Evolutionary conservation across 768 basidiomycete species (phyloP).

Genomic region (Phylloporus sp.): DNA sequence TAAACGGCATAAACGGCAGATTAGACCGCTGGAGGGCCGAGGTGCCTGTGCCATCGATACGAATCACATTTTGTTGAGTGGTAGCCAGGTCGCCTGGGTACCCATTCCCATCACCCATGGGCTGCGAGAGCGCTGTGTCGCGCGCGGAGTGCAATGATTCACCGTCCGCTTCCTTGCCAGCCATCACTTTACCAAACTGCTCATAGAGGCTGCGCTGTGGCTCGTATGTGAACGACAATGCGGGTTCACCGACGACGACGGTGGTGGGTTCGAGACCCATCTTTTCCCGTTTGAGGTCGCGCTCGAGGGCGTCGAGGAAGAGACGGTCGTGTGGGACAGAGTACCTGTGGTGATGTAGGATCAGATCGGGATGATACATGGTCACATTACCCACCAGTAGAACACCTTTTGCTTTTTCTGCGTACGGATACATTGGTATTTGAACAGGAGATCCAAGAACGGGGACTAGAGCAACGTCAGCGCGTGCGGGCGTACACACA

Average conservation of each 20-base stretch:
- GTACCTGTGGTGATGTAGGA: slow-evolving; percentile 54
- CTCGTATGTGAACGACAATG: slow-evolving; percentile 85
- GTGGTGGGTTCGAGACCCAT: slow-evolving; percentile 87
- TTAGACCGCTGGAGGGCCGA: slow-evolving; percentile 18
- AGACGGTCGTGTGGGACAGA: slow-evolving; percentile 96
- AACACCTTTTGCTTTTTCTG: slow-evolving; percentile 99
- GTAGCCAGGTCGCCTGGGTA: slow-evolving; percentile 11
- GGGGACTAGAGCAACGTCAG: slow-evolving; percentile 55
- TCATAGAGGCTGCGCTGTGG: slow-evolving; percentile 82
- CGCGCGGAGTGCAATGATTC: slow-evolving; percentile 31
- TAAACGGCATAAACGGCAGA: slow-evolving; percentile 56
- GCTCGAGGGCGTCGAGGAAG: slow-evolving; percentile 94
- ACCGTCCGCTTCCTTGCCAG: slow-evolving; percentile 33
- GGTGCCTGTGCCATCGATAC: slow-evolving; percentile 24
- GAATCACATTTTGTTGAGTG: slow-evolving; percentile 17
- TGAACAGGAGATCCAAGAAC: slow-evolving; percentile 91
- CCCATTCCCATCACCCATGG: slow-evolving; percentile 11
- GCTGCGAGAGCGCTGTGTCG: slow-evolving; percentile 16
- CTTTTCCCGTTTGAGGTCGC: slow-evolving; percentile 94
- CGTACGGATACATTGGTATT: slow-evolving; percentile 94
- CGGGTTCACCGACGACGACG: slow-evolving; percentile 71
- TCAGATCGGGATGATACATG: neutral
- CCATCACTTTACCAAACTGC: slow-evolving; percentile 62
- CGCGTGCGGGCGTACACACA: neutral
- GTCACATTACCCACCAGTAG: slow-evolving; percentile 65